Evolutionary conservation across 2,329 filamentous ascomycete genomes (phyloP), one percentile per base, ranked within the genome.

Genomic region (Sporothrix schenckii): DNA sequence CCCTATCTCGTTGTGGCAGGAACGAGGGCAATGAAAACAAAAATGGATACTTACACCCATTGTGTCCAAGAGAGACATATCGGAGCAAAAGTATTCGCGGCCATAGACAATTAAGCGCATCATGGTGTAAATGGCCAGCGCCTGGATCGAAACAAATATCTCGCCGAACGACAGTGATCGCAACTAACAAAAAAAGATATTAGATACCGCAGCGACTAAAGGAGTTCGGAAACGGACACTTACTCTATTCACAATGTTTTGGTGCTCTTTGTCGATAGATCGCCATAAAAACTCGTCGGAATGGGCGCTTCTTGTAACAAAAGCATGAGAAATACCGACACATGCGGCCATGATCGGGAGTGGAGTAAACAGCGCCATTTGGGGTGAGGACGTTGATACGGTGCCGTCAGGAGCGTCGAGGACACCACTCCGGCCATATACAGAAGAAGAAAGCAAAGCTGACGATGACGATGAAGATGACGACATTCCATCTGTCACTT

Each of bases 111-210:
- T 73, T 16, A 78, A 72, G 0, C 76, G 75, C 75, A 79, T 79
- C 30, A 76, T 75, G 68, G 77, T 76, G 13, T 79, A 79, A 6
- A 79, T 75, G 0, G 76, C 66, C 56, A 76, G 72, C 0, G 68
- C 71, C 39, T 79, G 75, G 1, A 78, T 67, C 9, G 73, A 74
- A 6, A 71, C 67, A 6, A 74, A 50, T 6, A 66, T 70, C 52
- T 73, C 72, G n/a, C 70, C 72, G n/a, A 60, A 67, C 1, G 73
- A 69, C 13, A 69, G 61, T 1, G 34, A 19, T 7, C 11, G 9
- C n/a, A 54, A 10, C 56, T 69, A 30, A 34, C 34, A 34, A 34
- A 9, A 34, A 13, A 14, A 44, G n/a, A 3, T 5, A 11, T 61
- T 34, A 44, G 56, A 24, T 1, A 11, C 5, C 21, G 34, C 11